Evolutionary conservation across 176 grass and related monocot species (phyloP), one percentile per base, ranked within the genome.

Genomic region (Phoenix dactylifera): DNA sequence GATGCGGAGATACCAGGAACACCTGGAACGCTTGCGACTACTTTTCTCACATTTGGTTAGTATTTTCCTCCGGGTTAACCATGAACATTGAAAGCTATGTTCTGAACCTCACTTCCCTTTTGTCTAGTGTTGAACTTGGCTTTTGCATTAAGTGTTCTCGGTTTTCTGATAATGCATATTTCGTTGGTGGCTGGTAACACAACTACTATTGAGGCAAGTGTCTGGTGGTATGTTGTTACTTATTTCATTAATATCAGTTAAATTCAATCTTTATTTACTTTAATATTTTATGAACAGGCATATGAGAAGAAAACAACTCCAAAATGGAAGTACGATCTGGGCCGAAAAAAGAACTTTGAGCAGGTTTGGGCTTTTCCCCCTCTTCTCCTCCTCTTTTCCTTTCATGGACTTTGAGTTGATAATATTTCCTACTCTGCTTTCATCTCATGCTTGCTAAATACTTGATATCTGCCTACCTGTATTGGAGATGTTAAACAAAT

Each of bases 161-260:
- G 90, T 48, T 95, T 95, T 82, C 83, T 95, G 74, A 85, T 95
- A 72, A 95, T 95, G 89, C 89, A 95, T 65, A 75, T 95, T 56
- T 95, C 89, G 16, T 74, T 95, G 70, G 85, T 95, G 78, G 79
- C 82, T 74, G 81, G 66, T 64, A 89, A 89, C 76, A 89, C 86
- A 49, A 89, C 86, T 71, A 95, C 89, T 5, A 88, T 95, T 53
- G 89, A 95, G 78, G 89, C 28, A 82, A 88, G 77, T 72, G 70
- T 55, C 55, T 71, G 61, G 9, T 24, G 64, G 54, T 54, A 54
- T 64, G n/a, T 19, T 57, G 0, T 22, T 58, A 19, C 4, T 55
- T 19, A 19, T 6, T 55, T 3, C 53, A 44, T 44, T 44, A 44
- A 44, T 44, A 12, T 44, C 35, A 44, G 35, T 12, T 35, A 44